phyloP scores from a whole-genome alignment of 164 flowering plant species.

The Taxillus chinensis region DNA sequence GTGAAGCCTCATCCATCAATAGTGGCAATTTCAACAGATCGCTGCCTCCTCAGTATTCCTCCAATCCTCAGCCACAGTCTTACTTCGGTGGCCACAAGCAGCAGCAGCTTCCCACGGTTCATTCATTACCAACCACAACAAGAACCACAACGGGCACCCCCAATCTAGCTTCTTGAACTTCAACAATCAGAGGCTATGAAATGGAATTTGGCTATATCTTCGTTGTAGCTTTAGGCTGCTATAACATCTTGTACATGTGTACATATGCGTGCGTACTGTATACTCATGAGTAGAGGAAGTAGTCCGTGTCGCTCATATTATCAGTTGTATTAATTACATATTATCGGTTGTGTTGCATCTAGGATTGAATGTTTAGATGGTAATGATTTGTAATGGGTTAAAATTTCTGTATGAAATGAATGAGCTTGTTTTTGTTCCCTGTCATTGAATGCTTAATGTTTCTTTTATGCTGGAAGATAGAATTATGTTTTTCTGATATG shows the following conservation, averaged over 20 bases:
- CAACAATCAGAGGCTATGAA: conserved; percentile 26
- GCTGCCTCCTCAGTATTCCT: conserved; percentile 31
- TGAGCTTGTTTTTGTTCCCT: background rate
- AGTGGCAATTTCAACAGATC: conserved; percentile 45
- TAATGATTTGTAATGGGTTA: conserved; percentile 3
- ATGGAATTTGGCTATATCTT: background rate
- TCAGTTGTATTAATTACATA: conserved; percentile 5
- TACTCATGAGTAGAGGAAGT: conserved; percentile 18
- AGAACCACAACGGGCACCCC: conserved; percentile 27
- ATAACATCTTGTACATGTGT: conserved; percentile 1
- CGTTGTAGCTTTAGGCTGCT: background rate
- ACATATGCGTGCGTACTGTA: conserved; percentile 16
- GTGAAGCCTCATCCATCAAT: conserved; percentile 36
- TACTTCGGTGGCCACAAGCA: conserved; percentile 34
- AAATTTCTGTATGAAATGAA: conserved; percentile 1
- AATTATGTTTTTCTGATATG: no score
- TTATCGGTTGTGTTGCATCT: conserved; percentile 5
- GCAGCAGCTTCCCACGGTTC: conserved; percentile 29
- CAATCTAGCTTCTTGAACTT: conserved; percentile 46
- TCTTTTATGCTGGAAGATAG: no score
- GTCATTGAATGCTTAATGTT: no score
- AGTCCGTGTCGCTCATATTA: conserved; percentile 13
- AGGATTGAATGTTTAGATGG: conserved; percentile 6
- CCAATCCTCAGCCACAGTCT: conserved; percentile 34
- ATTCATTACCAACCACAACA: conserved; percentile 32